A percentile compares a stretch with the other conserved stretches of the same genome.
Conservation (phyloP, 169 alveolate species). For the Plasmodium coatneyi region DNA sequence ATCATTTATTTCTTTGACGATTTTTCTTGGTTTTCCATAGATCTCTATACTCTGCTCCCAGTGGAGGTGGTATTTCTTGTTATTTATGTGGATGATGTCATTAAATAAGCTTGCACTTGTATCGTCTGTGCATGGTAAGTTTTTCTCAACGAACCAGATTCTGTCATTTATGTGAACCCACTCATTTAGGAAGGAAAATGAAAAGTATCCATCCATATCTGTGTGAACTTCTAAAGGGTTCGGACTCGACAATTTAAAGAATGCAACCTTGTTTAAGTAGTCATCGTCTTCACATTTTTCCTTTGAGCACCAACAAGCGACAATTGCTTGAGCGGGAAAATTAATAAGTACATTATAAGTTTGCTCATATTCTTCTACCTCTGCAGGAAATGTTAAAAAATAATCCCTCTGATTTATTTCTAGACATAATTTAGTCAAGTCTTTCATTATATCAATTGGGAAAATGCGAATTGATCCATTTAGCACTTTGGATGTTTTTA, state of each 20-base stretch:
- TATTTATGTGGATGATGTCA: conserved; percentile 10
- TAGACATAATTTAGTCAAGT: conserved; percentile 46
- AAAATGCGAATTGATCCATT: conserved; percentile 40
- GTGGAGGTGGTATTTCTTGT: not conserved
- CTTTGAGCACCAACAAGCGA: conserved; percentile 62
- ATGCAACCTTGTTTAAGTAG: conserved; percentile 63
- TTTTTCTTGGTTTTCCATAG: conserved; percentile 56
- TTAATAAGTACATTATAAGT: conserved; percentile 14
- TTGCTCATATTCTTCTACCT: conserved; percentile 29
- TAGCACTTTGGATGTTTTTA: conserved; percentile 41
- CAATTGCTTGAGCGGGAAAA: conserved; percentile 51
- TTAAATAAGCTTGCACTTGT: conserved; percentile 6
- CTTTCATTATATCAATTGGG: conserved; percentile 63
- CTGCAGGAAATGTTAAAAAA: conserved; percentile 2
- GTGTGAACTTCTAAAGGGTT: conserved; percentile 48
- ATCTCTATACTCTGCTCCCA: conserved; percentile 62
- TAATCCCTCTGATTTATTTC: conserved; percentile 34
- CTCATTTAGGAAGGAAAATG: conserved; percentile 37
- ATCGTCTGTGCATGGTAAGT: conserved; percentile 14
- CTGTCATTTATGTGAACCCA: conserved; percentile 51
- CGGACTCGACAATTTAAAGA: conserved; percentile 41
- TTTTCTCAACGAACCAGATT: conserved; percentile 24
- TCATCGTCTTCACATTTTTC: conserved; percentile 40
- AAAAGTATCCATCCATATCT: conserved; percentile 39
- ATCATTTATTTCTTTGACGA: conserved; percentile 34